phyloP scores from a whole-genome alignment of 176 grass and related monocot species.

The Eremochloa ophiuroides region DNA sequence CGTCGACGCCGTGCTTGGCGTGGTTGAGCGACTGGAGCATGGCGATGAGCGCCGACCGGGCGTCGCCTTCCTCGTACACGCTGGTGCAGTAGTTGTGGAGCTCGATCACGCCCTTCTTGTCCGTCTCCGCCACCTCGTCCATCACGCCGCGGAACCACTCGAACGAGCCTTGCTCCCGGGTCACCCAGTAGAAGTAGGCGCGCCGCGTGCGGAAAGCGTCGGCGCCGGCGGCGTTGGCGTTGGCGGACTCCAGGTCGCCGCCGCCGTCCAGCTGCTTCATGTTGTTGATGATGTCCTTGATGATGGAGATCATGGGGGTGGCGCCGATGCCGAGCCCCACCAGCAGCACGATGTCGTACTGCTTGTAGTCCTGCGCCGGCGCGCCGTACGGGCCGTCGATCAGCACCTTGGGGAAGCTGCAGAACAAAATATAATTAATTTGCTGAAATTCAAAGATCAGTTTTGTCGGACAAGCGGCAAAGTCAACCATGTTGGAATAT shows the following conservation, averaged over 20 bases:
- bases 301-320: conserved; percentile 91
- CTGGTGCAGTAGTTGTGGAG: conserved; percentile 95
- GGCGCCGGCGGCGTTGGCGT: background rate
- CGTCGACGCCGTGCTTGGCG: conserved; percentile 77
- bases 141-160: conserved; percentile 94
- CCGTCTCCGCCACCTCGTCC: conserved; percentile 75
- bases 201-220: conserved; percentile 55
- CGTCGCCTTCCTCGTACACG: conserved; percentile 96
- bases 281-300: conserved; percentile 97
- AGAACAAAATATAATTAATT: too few species aligned
- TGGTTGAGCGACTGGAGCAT: conserved; percentile 97
- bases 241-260: conserved; percentile 29
- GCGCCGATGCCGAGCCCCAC: conserved; percentile 87
- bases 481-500: background rate
- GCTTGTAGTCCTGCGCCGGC: conserved; percentile 95
- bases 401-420: conserved; percentile 77
- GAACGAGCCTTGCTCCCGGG: conserved; percentile 88
- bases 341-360: conserved; percentile 78
- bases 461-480: background rate
- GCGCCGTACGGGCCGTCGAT: conserved; percentile 88
- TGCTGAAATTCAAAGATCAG: background rate
- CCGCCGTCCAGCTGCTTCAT: conserved; percentile 44
- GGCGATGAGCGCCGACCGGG: conserved; percentile 76
- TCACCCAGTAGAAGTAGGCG: conserved; percentile 97
- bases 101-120: conserved; percentile 81